phyloP scores from a whole-genome alignment of 116 monocot species.

The Iris pallida region DNA sequence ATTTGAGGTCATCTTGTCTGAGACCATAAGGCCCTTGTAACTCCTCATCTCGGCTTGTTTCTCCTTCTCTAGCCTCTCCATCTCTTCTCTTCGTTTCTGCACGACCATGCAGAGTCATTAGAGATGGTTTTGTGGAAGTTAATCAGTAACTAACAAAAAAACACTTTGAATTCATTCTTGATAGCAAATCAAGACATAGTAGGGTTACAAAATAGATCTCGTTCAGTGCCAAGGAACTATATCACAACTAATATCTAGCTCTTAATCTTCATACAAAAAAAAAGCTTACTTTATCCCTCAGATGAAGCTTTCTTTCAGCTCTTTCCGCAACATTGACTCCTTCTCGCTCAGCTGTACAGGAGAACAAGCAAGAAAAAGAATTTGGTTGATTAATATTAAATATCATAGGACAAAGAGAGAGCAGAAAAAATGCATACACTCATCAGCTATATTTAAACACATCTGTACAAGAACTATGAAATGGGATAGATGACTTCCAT shows the following conservation, averaged over 20 bases:
- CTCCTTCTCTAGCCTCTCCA: conserved; percentile 87
- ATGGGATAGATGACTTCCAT: no score
- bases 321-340: conserved; percentile 76
- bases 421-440: no score
- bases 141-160: no score
- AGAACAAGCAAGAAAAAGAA: background rate
- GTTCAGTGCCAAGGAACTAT: no score
- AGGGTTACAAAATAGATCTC: no score
- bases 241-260: no score
- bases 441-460: no score
- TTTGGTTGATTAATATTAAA: background rate
- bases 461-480: no score
- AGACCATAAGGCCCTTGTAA: conserved; percentile 90
- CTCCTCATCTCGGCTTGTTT: conserved; percentile 86
- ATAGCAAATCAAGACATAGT: no score
- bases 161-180: no score
- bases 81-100: conserved; percentile 83
- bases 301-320: conserved; percentile 73
- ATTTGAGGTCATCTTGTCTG: conserved; percentile 97
- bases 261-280: no score
- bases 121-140: background rate
- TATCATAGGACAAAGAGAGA: no score
- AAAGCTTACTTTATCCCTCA: conserved; percentile 53
- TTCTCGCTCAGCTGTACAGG: conserved; percentile 69
- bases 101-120: background rate